phyloP scores from a whole-genome alignment of 2,329 filamentous ascomycete genomes.

The Lasiodiplodia sp. region DNA sequence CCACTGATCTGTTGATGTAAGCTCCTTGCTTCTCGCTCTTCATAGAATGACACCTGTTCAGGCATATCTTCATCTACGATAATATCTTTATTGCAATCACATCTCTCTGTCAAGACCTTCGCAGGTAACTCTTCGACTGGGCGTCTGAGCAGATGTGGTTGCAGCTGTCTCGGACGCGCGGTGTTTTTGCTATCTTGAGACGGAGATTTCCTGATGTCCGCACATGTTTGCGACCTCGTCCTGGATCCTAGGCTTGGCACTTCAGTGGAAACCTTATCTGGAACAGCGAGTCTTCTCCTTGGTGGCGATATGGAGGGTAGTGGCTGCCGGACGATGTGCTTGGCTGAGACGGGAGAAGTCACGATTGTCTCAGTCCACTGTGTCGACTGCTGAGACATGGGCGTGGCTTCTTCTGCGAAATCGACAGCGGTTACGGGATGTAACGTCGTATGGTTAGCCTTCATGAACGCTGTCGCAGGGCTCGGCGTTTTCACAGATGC shows the following conservation, averaged over 20 bases:
- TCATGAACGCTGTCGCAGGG: constrained; percentile 1
- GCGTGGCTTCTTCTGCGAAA: constrained; percentile 15
- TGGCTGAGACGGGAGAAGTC: constrained; percentile 3
- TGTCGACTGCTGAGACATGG: constrained; percentile 17
- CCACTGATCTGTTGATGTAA: neutral
- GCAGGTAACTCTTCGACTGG: neutral
- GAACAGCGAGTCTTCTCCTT: neutral
- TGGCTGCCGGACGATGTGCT: neutral
- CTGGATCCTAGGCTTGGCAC: neutral
- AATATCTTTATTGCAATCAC: neutral
- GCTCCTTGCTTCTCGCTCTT: constrained; percentile 14
- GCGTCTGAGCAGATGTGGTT: neutral
- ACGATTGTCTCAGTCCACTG: constrained; percentile 19
- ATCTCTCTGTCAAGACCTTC: neutral
- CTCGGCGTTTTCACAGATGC: constrained; percentile 3
- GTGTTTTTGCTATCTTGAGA: neutral
- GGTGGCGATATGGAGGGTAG: constrained; percentile 15
- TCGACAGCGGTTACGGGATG: neutral
- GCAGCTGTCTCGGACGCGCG: neutral
- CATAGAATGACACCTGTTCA: neutral
- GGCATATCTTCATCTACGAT: neutral
- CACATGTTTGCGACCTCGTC: neutral
- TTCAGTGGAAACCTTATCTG: neutral
- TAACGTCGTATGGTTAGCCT: neutral
- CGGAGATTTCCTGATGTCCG: neutral